Evolutionary conservation across 495 filamentous ascomycete genomes (phyloP), one percentile per base, ranked within the genome.

Genomic region (Aspergillus egyptiacus): DNA sequence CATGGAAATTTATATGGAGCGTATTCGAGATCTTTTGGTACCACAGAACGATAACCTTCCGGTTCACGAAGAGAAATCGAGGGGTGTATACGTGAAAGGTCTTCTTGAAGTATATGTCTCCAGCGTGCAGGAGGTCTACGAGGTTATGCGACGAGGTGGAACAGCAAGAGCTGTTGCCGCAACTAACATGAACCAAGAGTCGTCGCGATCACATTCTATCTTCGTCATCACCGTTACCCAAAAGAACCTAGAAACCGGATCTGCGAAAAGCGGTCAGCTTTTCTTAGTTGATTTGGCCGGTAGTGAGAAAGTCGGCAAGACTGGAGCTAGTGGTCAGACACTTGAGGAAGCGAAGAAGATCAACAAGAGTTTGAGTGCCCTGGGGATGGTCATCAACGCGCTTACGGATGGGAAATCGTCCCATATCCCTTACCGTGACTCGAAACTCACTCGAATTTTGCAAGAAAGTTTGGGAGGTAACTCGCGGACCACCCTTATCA

Each of bases 1-100:
- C 67, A 97, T 98, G 93, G 93, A 98, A 68, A 97, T 98, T 51
- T 98, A 98, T 71, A 98, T 98, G 93, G 93, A 98, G 70, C 82
- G 85, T 44, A 96, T 98, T 69, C 82, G 91, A 59, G 93, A 98
- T 82, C 73, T 98, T 19, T 64, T 98, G 50, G 82, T 82, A 8
- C 93, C 93, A 7, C 83, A 87, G 25, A 95, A 97, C 65, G 94
- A 97, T 70, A 97, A 97, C 60, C 71, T 98, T 31, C 91, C 93
- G 2, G 82, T 98, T 2, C 93, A 98, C 69, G 93, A 98, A 59
- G 93, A 98, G 68, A 96, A 96, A 79, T 89, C 84, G 59, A 74
- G 88, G 37, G 93, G 93, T 31, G 93, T 98, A 2, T 97, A 98
- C 62, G 93, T 98, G 54, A 97, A 98, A 63, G 94, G 91, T 6